phyloP scores from a whole-genome alignment of 2,329 filamentous ascomycete genomes.

The Venturia asperata region DNA sequence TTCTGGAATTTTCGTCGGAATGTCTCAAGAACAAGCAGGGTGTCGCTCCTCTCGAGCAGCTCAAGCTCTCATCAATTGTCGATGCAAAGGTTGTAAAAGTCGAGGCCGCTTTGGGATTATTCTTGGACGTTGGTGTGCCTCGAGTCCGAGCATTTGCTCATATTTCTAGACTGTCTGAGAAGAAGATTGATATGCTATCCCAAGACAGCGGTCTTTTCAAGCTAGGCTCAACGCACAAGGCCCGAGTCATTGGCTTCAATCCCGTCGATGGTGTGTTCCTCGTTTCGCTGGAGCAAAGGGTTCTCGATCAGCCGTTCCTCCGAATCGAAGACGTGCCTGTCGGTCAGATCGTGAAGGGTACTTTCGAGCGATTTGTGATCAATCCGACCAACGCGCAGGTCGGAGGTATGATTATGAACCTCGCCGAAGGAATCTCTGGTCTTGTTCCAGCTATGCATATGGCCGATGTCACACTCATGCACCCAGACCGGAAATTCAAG shows the following conservation, averaged over 20 bases:
- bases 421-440: constrained; percentile 83
- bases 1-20: constrained; percentile 55
- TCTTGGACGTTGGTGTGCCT: constrained; percentile 62
- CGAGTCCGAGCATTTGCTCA: constrained; percentile 82
- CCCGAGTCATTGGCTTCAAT: constrained; percentile 80
- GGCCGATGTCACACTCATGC: constrained; percentile 77
- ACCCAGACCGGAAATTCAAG: constrained; percentile 93
- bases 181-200: constrained; percentile 77
- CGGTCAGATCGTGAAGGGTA: constrained; percentile 72
- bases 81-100: constrained; percentile 76
- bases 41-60: constrained; percentile 50
- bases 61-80: constrained; percentile 68
- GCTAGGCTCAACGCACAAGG: constrained; percentile 68
- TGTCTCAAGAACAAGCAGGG: constrained; percentile 27
- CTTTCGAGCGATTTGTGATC: constrained; percentile 76
- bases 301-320: constrained; percentile 82
- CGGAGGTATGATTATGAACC: constrained; percentile 70
- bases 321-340: constrained; percentile 84
- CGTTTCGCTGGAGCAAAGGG: constrained; percentile 71
- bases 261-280: constrained; percentile 78
- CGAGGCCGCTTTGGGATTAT: constrained; percentile 72
- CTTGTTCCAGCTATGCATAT: constrained; percentile 83
- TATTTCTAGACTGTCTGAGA: constrained; percentile 85
- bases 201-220: constrained; percentile 71
- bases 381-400: constrained; percentile 60